Percentiles rank a stretch among this genome's conserved stretches.
phyloP scores from a whole-genome alignment of 768 basidiomycete species.

The Mycena indigotica region DNA sequence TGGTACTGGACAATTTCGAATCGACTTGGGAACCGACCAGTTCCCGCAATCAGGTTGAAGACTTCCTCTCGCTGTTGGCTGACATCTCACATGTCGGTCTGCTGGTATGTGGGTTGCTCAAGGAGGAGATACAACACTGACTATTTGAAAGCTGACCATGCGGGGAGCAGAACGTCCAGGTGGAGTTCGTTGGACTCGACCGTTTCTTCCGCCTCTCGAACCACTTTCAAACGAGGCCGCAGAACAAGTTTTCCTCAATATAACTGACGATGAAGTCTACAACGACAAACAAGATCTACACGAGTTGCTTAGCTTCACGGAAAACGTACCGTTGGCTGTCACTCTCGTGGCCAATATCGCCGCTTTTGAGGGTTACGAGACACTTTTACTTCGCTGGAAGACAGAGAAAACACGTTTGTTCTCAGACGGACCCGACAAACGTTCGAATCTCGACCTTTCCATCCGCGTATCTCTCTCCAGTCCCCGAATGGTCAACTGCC shows the following conservation, averaged over 20 bases:
- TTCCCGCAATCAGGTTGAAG: constrained; percentile 6
- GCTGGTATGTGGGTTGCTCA: constrained; percentile 2
- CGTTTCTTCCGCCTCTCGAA: background rate
- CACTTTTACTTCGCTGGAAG: background rate
- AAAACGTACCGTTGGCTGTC: background rate
- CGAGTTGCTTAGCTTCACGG: background rate
- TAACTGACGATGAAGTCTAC: background rate
- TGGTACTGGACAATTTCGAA: constrained; percentile 16
- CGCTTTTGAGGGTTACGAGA: background rate
- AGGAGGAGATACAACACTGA: background rate
- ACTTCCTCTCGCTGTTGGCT: constrained; percentile 8
- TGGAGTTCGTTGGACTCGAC: background rate
- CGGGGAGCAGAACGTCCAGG: background rate
- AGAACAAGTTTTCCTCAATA: background rate
- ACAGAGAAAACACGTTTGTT: background rate
- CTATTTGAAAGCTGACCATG: background rate
- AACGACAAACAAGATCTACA: background rate
- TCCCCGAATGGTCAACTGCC: background rate
- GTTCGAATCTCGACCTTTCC: background rate
- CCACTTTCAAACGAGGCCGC: background rate
- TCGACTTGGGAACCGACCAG: constrained; percentile 10
- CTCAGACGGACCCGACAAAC: background rate
- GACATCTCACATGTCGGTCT: constrained; percentile 11
- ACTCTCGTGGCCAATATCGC: background rate
- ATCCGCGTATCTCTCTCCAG: background rate